A percentile compares a stretch with the other conserved stretches of the same genome.
phyloP scores from a whole-genome alignment of 2,329 filamentous ascomycete species.

The Diaporthe nobilis region DNA sequence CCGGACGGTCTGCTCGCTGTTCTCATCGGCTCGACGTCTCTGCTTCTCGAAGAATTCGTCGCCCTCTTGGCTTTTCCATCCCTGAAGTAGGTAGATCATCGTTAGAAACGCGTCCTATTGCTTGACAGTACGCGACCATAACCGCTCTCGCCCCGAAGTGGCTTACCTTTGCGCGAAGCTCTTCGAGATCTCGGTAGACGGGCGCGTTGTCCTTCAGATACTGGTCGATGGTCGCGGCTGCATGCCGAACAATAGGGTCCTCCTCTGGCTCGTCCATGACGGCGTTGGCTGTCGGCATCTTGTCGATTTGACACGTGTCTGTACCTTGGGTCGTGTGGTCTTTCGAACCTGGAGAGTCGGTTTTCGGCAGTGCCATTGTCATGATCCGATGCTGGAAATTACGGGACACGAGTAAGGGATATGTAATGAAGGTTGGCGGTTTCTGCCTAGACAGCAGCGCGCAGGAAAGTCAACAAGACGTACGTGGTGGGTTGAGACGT shows the following conservation, averaged over 20 bases:
- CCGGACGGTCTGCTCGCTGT: neutral
- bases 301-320: neutral
- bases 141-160: accelerated
- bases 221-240: neutral
- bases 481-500: neutral
- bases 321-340: too few relatives aligned
- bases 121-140: neutral
- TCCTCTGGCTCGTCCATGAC: neutral
- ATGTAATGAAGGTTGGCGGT: neutral
- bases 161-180: neutral
- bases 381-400: accelerated
- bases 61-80: conserved; percentile 8
- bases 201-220: neutral
- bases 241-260: neutral
- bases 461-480: neutral
- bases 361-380: neutral
- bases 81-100: neutral
- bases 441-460: neutral
- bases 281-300: neutral
- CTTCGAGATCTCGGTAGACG: neutral
- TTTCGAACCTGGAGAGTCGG: too few relatives aligned
- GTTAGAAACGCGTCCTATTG: neutral
- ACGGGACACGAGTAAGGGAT: neutral
- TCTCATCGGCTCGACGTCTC: neutral
- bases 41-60: neutral